Conservation (phyloP, 768 basidiomycete genomes). For the Amanita fuliginea region DNA sequence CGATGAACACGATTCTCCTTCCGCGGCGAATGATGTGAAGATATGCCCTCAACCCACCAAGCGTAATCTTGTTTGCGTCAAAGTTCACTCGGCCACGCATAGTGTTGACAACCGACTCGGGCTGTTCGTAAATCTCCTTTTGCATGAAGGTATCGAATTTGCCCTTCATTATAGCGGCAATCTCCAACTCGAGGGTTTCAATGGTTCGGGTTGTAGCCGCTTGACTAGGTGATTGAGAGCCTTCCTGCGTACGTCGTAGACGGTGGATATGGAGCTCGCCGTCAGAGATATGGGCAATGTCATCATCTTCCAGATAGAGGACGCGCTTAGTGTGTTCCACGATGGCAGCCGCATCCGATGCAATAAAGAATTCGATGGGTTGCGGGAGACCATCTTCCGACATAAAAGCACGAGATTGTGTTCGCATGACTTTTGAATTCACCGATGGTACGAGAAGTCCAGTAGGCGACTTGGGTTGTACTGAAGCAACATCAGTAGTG, state of each 20-base stretch:
- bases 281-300: constrained; percentile 94
- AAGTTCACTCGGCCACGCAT: constrained; percentile 99
- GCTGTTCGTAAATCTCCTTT: constrained; percentile 99
- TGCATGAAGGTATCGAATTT: constrained; percentile 99
- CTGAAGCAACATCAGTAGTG: constrained; percentile 12
- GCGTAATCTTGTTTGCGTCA: constrained; percentile 80
- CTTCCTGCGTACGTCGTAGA: constrained; percentile 80
- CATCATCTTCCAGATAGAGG: constrained; percentile 96
- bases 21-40: constrained; percentile 93
- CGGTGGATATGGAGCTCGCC: constrained; percentile 99
- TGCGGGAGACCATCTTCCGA: constrained; percentile 97
- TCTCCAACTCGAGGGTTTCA: constrained; percentile 96
- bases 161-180: constrained; percentile 99
- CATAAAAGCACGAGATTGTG: constrained; percentile 97
- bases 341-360: constrained; percentile 92
- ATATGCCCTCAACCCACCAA: constrained; percentile 93
- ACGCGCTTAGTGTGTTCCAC: constrained; percentile 99
- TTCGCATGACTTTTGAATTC: constrained; percentile 75
- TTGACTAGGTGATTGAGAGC: constrained; percentile 45
- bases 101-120: constrained; percentile 98
- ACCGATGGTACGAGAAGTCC: constrained; percentile 56
- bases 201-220: constrained; percentile 79
- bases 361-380: constrained; percentile 99
- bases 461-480: constrained; percentile 41
- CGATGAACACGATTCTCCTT: constrained; percentile 89